Percentiles rank a stretch among this genome's conserved stretches.
Evolutionary conservation across 2,329 filamentous ascomycete genomes (phyloP).

Genomic region (Tympanopsis confertula): DNA sequence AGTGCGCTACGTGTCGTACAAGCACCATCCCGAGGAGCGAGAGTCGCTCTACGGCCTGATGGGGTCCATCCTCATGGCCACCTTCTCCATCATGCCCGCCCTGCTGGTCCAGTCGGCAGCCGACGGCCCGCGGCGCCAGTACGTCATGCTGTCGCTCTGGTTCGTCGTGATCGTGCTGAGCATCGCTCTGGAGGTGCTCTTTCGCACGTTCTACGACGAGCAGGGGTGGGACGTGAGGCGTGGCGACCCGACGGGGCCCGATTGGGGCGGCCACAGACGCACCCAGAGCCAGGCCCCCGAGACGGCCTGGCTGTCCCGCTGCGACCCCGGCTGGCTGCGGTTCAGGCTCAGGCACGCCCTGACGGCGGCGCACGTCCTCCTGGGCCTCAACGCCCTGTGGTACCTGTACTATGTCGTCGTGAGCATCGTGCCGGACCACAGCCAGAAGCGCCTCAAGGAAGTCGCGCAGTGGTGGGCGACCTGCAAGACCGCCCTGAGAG

Average conservation of each 20-base stretch:
- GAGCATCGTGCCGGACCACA: slow-evolving; percentile 1
- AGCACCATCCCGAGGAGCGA: background rate
- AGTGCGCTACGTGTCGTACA: background rate
- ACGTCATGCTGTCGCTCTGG: background rate
- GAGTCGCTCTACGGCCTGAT: background rate
- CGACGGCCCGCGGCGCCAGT: background rate
- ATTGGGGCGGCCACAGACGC: background rate
- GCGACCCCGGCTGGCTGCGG: background rate
- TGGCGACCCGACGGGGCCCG: too few species aligned
- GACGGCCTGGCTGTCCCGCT: background rate
- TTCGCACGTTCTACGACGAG: background rate
- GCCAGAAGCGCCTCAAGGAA: background rate
- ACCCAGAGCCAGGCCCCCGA: background rate
- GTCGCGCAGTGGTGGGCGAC: background rate
- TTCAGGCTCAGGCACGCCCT: slow-evolving; percentile 1
- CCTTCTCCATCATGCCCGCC: background rate
- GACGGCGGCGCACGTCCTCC: slow-evolving; percentile 4
- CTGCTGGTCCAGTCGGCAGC: background rate
- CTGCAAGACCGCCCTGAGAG: slow-evolving; percentile 3
- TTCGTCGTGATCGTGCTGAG: background rate
- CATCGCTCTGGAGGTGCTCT: background rate
- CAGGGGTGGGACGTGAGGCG: too few species aligned
- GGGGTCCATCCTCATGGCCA: background rate
- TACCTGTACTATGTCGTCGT: slow-evolving; percentile 6
- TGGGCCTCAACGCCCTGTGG: slow-evolving; percentile 6